Conservation (phyloP, 306 rosid species). For the Medicago ruthenica region DNA sequence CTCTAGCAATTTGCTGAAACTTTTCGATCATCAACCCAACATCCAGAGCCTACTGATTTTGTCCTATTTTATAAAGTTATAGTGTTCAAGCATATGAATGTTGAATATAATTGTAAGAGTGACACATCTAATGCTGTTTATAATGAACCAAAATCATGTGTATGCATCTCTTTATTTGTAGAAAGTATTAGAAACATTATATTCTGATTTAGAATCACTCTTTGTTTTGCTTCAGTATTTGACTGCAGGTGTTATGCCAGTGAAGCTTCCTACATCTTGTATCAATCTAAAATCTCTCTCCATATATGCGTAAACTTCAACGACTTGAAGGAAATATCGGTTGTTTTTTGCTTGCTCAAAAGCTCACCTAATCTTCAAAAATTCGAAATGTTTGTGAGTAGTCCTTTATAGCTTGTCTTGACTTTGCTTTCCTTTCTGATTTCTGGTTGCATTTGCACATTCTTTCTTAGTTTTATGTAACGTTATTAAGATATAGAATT, state of each 20-base stretch:
- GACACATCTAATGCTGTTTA: too few species aligned
- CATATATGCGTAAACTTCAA: slow-evolving; percentile 59
- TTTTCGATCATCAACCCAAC: not conserved
- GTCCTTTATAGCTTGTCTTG: too few species aligned
- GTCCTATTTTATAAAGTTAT: too few species aligned
- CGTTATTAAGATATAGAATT: too few species aligned
- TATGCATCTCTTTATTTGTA: too few species aligned
- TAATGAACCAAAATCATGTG: too few species aligned
- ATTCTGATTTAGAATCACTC: slow-evolving; percentile 28
- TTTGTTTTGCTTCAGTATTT: slow-evolving; percentile 55
- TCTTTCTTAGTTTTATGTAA: too few species aligned
- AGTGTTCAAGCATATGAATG: too few species aligned
- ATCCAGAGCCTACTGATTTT: not conserved
- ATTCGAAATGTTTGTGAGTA: slow-evolving; percentile 60
- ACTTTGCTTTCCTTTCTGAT: not conserved
- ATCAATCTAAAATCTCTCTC: slow-evolving; percentile 49
- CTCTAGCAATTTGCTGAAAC: not conserved
- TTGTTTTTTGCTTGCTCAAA: slow-evolving; percentile 55
- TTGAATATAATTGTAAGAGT: too few species aligned
- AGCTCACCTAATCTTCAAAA: slow-evolving; percentile 63
- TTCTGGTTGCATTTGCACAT: not conserved
- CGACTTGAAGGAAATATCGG: slow-evolving; percentile 53
- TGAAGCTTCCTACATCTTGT: slow-evolving; percentile 50
- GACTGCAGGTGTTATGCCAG: slow-evolving; percentile 51
- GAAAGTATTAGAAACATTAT: too few species aligned